Evolutionary conservation across 805 yeast genomes (phyloP), one percentile per base, ranked within the genome.

Genomic region (Nakazawaea wickerhamii): DNA sequence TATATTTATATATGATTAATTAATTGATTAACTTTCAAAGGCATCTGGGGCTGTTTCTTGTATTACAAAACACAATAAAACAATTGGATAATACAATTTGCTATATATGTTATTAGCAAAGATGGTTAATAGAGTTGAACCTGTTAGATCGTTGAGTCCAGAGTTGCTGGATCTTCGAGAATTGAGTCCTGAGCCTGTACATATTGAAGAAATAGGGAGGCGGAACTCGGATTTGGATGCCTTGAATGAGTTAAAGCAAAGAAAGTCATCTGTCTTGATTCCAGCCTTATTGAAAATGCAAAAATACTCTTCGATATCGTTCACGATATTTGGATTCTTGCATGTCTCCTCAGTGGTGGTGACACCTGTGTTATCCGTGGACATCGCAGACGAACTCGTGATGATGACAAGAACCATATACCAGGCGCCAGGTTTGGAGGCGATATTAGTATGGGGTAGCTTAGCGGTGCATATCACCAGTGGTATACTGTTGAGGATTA

Each of bases 351-450:
- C 81, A 0, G 82, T 79, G 4, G 63, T 75, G 0, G 49, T 75
- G 1, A 67, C 73, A 0, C 91, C 93, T 0, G 54, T 71, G 4
- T 52, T 76, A 4, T 71, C 76, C 6, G 44, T 60, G 1, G 66
- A 57, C 0, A 43, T 67, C 2, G 73, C 76, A 3, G 73, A 79
- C 40, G 81, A 79, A 40, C 49, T 77, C 25, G 64, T 84, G 39
- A 73, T 79, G 48, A 64, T 80, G 61, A 77, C 79, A 0, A 65
- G 91, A 30, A 71, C 77, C 14, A 50, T 84, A 0, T 84, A 84
- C 55, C 84, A 79, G 44, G 63, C 68, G 0, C 70, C 79, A 0
- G 49, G 61, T 1, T 58, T 78, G 11, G 91, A 83, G 53, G 55
- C 55, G 6, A 41, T 65, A 0, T 50, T 75, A n/a, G 65, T 81